phyloP scores from a whole-genome alignment of 1,284 basidiomycete genomes.

The Cystobasidium pallidum region DNA sequence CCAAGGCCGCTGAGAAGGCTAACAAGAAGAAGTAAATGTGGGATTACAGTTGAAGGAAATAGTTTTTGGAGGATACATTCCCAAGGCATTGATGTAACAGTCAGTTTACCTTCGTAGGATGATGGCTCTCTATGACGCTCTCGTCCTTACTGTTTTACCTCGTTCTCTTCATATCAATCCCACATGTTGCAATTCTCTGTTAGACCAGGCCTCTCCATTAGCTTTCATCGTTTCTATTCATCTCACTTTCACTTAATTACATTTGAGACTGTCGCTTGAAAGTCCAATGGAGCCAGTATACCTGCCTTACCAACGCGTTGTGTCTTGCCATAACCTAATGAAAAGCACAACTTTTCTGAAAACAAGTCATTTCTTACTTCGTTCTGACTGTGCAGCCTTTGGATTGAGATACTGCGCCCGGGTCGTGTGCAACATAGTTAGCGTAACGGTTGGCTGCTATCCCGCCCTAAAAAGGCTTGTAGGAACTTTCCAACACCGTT shows the following conservation, averaged over 20 bases:
- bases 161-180: background rate
- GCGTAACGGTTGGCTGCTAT: too few relatives aligned
- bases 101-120: background rate
- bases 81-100: conserved; percentile 16
- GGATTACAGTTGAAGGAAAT: background rate
- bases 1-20: conserved; percentile 47
- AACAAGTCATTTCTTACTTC: too few relatives aligned
- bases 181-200: background rate
- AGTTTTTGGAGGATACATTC: too few relatives aligned
- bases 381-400: too few relatives aligned
- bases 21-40: conserved; percentile 46
- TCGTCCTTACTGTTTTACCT: background rate
- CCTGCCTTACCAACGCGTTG: too few relatives aligned
- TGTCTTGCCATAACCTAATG: too few relatives aligned
- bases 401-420: too few relatives aligned
- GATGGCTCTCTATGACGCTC: conserved; percentile 2
- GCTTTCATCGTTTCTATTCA: background rate
- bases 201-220: conserved; percentile 1
- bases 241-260: background rate
- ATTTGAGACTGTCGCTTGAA: conserved; percentile 1
- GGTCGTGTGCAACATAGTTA: too few relatives aligned
- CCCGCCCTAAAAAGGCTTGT: too few relatives aligned
- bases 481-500: too few relatives aligned
- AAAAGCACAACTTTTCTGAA: too few relatives aligned
- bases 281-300: background rate